Evolutionary conservation across 2,329 filamentous ascomycete genomes (phyloP).

Genomic region (Fusarium papillatum): DNA sequence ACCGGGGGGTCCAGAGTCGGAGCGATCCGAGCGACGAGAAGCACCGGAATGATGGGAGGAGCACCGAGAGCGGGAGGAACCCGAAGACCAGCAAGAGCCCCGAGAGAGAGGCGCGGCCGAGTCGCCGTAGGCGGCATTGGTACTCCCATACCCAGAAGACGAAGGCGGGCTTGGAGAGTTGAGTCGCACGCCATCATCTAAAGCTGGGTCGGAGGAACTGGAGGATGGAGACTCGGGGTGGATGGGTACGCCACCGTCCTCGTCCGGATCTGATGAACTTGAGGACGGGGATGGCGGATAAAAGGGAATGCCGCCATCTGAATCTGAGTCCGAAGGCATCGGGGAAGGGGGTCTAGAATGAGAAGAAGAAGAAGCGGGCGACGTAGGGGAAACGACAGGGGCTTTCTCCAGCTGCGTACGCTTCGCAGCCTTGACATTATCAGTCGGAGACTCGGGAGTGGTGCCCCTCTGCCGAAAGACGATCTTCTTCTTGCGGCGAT

Average conservation of each 20-base stretch:
- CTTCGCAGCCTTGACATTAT: neutral
- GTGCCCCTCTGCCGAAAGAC: neutral
- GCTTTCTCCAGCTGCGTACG: neutral
- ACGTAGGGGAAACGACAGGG: neutral
- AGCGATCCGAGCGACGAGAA: neutral
- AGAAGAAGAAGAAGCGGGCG: neutral
- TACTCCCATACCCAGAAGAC: neutral
- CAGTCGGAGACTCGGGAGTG: neutral
- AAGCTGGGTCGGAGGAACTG: neutral
- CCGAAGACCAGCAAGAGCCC: neutral
- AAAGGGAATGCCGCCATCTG: neutral
- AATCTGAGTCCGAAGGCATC: neutral
- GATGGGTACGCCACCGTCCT: neutral
- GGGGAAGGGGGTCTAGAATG: neutral
- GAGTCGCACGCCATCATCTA: neutral
- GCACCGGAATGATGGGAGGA: neutral
- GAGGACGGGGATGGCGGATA: neutral
- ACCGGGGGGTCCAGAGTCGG: neutral
- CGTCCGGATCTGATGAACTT: neutral
- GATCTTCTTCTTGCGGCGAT: conserved; percentile 3
- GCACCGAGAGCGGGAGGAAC: neutral
- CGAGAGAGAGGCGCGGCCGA: neutral
- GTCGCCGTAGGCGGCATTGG: neutral
- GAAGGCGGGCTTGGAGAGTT: neutral
- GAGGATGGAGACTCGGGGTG: neutral